Evolutionary conservation across 192 early-diverging fungal genomes (phyloP).

Genomic region (Podila epigama): DNA sequence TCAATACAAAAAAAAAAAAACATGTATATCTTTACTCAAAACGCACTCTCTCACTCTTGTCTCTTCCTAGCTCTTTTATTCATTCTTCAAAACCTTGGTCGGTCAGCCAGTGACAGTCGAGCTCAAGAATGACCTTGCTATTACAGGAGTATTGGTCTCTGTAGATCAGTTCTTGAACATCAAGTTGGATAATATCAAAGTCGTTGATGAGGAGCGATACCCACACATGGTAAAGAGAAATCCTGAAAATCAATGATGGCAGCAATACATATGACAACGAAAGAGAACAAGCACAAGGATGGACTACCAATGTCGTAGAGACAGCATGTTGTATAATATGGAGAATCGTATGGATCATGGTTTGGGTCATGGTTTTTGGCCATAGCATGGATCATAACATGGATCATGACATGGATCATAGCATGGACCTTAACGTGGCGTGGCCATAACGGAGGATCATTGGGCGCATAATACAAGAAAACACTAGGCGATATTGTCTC

Average conservation of each 20-base stretch:
- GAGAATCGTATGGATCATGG: too few species aligned
- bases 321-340: too few species aligned
- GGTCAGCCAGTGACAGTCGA: constrained; percentile 96
- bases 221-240: constrained; percentile 90
- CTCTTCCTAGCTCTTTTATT: constrained; percentile 90
- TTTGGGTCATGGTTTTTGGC: too few species aligned
- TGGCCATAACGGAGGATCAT: too few species aligned
- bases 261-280: too few species aligned
- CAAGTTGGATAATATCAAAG: constrained; percentile 92
- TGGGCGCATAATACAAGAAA: too few species aligned
- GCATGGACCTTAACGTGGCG: too few species aligned
- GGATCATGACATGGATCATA: too few species aligned
- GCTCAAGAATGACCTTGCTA: constrained; percentile 97
- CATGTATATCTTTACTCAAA: neutral
- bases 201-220: constrained; percentile 84
- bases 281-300: too few species aligned
- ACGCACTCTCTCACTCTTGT: neutral
- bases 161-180: constrained; percentile 99
- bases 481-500: too few species aligned
- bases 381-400: too few species aligned
- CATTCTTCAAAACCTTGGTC: constrained; percentile 99
- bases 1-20: neutral
- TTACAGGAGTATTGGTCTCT: constrained; percentile 91
- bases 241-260: neutral
- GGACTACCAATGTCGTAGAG: too few species aligned